Evolutionary conservation across 202 grass and related monocot species (phyloP).

Genomic region (Carex sylvatica): DNA sequence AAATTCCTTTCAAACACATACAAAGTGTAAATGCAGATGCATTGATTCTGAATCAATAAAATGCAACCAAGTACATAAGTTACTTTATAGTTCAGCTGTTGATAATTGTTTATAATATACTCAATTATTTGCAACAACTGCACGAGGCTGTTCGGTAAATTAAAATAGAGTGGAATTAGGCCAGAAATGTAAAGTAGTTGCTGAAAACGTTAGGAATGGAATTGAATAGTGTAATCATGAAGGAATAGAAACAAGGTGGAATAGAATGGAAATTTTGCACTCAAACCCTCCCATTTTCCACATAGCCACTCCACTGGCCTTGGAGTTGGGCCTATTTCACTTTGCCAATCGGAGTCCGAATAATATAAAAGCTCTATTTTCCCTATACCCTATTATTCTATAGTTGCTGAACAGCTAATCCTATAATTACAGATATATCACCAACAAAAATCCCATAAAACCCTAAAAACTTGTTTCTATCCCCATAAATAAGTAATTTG

Average conservation of each 20-base stretch:
- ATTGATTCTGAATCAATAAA: not conserved
- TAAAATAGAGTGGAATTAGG: not conserved
- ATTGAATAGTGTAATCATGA: not conserved
- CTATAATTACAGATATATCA: not conserved
- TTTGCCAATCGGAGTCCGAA: not conserved
- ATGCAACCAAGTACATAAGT: not conserved
- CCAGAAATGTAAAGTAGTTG: not conserved
- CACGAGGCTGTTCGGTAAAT: not conserved
- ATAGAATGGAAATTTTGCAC: not conserved
- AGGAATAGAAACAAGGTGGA: not conserved
- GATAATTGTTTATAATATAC: not conserved
- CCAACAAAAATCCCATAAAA: not conserved
- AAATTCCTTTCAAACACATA: not conserved
- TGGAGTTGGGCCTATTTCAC: constrained; percentile 1
- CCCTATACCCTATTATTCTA: not conserved
- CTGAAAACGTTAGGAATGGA: not conserved
- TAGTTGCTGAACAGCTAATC: not conserved
- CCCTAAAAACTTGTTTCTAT: not conserved
- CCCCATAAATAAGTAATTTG: not conserved
- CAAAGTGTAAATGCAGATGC: not conserved
- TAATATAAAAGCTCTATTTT: not conserved
- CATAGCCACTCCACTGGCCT: not conserved
- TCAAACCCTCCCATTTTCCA: not conserved
- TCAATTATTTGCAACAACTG: not conserved
- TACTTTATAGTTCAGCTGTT: not conserved